Evolutionary conservation across 2,329 filamentous ascomycete genomes (phyloP).

Genomic region (Cladosporium sp.): DNA sequence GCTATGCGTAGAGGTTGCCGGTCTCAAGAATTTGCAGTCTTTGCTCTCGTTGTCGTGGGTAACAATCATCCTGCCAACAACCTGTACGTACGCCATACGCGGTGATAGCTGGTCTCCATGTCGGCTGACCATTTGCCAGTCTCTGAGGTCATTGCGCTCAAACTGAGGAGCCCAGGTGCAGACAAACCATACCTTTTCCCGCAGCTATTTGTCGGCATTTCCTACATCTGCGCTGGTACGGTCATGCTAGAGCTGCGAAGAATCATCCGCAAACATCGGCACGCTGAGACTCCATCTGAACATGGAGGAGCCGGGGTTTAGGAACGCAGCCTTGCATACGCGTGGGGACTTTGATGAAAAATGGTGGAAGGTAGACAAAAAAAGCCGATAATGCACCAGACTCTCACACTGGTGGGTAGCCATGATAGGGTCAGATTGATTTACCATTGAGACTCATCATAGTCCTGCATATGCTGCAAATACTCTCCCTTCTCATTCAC

Average conservation of each 20-base stretch:
- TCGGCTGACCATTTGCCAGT: slow-evolving; percentile 18
- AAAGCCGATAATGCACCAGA: too few relatives aligned
- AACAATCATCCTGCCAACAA: slow-evolving; percentile 22
- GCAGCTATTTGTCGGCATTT: slow-evolving; percentile 36
- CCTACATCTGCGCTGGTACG: slow-evolving; percentile 32
- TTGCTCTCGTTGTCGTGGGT: slow-evolving; percentile 38
- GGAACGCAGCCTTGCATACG: too few relatives aligned
- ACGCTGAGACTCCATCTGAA: too few relatives aligned
- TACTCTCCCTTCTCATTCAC: slow-evolving; percentile 46
- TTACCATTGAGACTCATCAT: slow-evolving; percentile 33
- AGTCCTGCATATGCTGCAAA: slow-evolving; percentile 47
- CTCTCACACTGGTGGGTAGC: too few relatives aligned
- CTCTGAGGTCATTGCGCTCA: slow-evolving; percentile 40
- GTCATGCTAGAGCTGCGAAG: slow-evolving; percentile 32
- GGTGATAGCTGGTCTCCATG: not conserved
- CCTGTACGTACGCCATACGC: slow-evolving; percentile 30
- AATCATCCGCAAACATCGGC: slow-evolving; percentile 19
- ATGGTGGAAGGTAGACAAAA: too few relatives aligned
- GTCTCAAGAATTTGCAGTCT: slow-evolving; percentile 37
- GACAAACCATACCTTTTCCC: slow-evolving; percentile 33
- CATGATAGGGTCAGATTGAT: too few relatives aligned
- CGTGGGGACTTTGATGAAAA: too few relatives aligned
- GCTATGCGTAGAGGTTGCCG: slow-evolving; percentile 39
- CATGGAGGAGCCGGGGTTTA: too few relatives aligned
- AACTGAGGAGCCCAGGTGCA: slow-evolving; percentile 30